Conservation (phyloP, 2,329 filamentous ascomycete genomes). For the Nemania diffusa region DNA sequence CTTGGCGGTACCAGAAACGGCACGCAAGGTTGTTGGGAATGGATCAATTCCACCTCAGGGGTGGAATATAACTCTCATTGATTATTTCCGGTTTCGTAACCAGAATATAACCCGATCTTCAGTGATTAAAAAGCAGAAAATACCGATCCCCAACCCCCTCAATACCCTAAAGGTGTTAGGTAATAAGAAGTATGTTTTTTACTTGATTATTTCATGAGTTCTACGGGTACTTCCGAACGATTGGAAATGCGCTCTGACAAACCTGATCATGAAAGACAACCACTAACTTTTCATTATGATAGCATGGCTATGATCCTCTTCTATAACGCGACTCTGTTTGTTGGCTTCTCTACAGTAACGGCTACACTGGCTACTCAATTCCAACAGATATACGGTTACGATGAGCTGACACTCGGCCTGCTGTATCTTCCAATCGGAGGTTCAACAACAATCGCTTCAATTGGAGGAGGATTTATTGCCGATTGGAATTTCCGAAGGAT, state of each 20-base stretch:
- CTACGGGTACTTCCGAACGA: not conserved
- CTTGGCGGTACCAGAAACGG: conserved; percentile 68
- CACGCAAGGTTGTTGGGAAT: conserved; percentile 69
- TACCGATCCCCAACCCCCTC: conserved; percentile 67
- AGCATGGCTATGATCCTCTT: conserved; percentile 65
- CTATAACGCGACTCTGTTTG: conserved; percentile 65
- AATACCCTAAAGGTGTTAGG: conserved; percentile 64
- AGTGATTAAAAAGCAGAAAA: conserved; percentile 53
- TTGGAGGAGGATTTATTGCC: conserved; percentile 66
- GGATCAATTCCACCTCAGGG: conserved; percentile 67
- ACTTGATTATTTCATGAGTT: not conserved
- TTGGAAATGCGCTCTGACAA: too few relatives aligned
- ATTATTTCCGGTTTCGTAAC: conserved; percentile 56
- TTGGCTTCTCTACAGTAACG: conserved; percentile 65
- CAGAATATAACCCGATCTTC: conserved; percentile 49
- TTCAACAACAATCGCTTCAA: conserved; percentile 60
- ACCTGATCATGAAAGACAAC: too few relatives aligned
- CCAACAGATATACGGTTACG: conserved; percentile 61
- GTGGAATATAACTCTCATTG: conserved; percentile 68
- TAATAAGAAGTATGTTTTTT: conserved; percentile 53
- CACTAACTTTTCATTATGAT: conserved; percentile 42
- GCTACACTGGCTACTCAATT: conserved; percentile 65
- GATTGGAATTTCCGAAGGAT: conserved; percentile 78
- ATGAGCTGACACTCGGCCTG: conserved; percentile 62
- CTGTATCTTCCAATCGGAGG: conserved; percentile 66